Evolutionary conservation across 768 basidiomycete genomes (phyloP).

Genomic region (Mycena crocata): DNA sequence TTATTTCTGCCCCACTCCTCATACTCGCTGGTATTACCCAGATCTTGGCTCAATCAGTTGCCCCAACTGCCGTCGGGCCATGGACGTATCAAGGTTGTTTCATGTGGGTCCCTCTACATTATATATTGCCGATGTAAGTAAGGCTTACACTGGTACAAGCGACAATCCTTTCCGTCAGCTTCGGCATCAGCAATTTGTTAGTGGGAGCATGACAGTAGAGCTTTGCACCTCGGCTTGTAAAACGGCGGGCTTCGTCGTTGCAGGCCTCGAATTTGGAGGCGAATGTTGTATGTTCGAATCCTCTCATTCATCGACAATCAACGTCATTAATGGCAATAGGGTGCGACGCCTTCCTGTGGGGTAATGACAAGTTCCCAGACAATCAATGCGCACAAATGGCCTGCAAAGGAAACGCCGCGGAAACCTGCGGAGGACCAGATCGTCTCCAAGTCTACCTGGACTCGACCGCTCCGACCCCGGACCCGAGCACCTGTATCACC

Average conservation of each 20-base stretch:
- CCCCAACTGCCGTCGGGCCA: slow-evolving; percentile 7
- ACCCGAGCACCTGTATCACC: slow-evolving; percentile 29
- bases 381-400: slow-evolving; percentile 39
- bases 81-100: slow-evolving; percentile 24
- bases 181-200: slow-evolving; percentile 21
- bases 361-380: slow-evolving; percentile 1
- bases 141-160: slow-evolving; percentile 5
- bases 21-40: slow-evolving; percentile 6
- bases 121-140: neutral
- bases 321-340: slow-evolving; percentile 13
- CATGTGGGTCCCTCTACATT: slow-evolving; percentile 6
- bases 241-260: slow-evolving; percentile 18
- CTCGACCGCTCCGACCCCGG: slow-evolving; percentile 31
- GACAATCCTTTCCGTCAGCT: slow-evolving; percentile 22
- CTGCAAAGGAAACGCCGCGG: slow-evolving; percentile 57
- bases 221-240: slow-evolving; percentile 20
- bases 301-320: neutral
- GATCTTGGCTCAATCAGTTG: slow-evolving; percentile 13
- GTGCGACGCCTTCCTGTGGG: slow-evolving; percentile 22
- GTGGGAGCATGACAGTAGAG: slow-evolving; percentile 16
- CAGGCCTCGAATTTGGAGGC: slow-evolving; percentile 23
- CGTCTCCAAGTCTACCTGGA: slow-evolving; percentile 58
- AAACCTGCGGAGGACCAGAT: slow-evolving; percentile 59
- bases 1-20: slow-evolving; percentile 7
- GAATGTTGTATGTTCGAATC: slow-evolving; percentile 17